These are phyloP conservation scores for Lentinus tigrinus DNA, from an alignment of 768 basidiomycete species.

Conservation along the genomic window DNA sequence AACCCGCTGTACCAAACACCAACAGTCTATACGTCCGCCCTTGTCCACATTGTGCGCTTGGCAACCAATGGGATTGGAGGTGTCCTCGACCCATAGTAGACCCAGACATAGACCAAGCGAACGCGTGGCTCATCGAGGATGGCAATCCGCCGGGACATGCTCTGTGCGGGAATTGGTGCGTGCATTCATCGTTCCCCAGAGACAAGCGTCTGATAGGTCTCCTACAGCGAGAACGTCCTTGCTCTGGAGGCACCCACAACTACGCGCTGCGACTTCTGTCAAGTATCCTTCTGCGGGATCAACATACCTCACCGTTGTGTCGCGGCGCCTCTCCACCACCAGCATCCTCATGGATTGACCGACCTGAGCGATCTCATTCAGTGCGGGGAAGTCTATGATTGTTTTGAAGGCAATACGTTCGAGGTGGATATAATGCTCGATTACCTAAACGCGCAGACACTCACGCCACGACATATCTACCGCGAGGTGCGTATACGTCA, in stretches of 20 bases:
- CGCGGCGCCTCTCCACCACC: slow-evolving; percentile 52
- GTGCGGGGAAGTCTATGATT: slow-evolving; percentile 74
- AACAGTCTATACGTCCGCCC: slow-evolving; percentile 69
- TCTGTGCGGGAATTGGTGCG: slow-evolving; percentile 80
- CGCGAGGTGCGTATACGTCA: slow-evolving; percentile 53
- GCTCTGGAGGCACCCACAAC: slow-evolving; percentile 72
- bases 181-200: not conserved
- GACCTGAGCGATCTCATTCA: slow-evolving; percentile 77
- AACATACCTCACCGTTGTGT: slow-evolving; percentile 72
- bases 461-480: slow-evolving; percentile 73
- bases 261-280: slow-evolving; percentile 83
- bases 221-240: slow-evolving; percentile 66
- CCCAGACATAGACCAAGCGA: slow-evolving; percentile 63
- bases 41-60: slow-evolving; percentile 72
- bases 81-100: slow-evolving; percentile 82
- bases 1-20: slow-evolving; percentile 64
- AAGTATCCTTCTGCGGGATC: slow-evolving; percentile 81
- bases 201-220: not conserved
- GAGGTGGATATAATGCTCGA: slow-evolving; percentile 87
- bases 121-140: slow-evolving; percentile 76
- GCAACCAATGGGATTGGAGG: slow-evolving; percentile 75
- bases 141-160: slow-evolving; percentile 78
- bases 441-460: slow-evolving; percentile 60
- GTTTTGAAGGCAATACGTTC: slow-evolving; percentile 72
- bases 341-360: slow-evolving; percentile 68